phyloP scores from a whole-genome alignment of 2,329 filamentous ascomycete genomes.

The Xylariaceae sp. region DNA sequence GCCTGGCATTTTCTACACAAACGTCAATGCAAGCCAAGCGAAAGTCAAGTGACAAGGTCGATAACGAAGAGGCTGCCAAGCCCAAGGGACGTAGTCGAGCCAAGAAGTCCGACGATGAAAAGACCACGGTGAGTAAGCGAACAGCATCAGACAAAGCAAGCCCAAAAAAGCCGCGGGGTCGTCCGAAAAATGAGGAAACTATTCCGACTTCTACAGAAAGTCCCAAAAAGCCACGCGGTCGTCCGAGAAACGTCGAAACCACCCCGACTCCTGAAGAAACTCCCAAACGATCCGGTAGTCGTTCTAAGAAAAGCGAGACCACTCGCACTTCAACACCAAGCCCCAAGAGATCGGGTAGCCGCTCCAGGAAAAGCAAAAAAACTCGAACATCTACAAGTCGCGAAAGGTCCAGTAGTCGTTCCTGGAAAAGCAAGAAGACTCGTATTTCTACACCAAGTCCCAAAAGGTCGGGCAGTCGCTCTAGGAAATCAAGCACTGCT shows the following conservation, averaged over 20 bases:
- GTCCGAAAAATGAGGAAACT: slow-evolving; percentile 8
- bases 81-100: slow-evolving; percentile 15
- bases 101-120: slow-evolving; percentile 7
- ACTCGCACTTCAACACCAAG: slow-evolving; percentile 4
- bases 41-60: slow-evolving; percentile 1
- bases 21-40: slow-evolving; percentile 14
- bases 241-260: slow-evolving; percentile 27
- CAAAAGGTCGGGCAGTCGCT: slow-evolving; percentile 16
- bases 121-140: not conserved
- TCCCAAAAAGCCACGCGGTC: slow-evolving; percentile 20
- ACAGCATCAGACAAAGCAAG: not conserved
- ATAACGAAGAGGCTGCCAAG: slow-evolving; percentile 9
- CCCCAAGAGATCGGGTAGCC: slow-evolving; percentile 8
- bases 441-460: slow-evolving; percentile 9
- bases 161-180: slow-evolving; percentile 11
- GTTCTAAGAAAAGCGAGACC: not conserved
- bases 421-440: not conserved
- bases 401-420: slow-evolving; percentile 13
- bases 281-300: slow-evolving; percentile 15
- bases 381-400: slow-evolving; percentile 4
- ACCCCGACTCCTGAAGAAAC: slow-evolving; percentile 3
- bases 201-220: not conserved
- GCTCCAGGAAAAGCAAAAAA: not conserved
- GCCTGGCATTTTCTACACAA: slow-evolving; percentile 24
- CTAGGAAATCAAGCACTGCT: slow-evolving; percentile 6